phyloP scores from a whole-genome alignment of 2,329 filamentous ascomycete genomes.

The Onygenales sp. region DNA sequence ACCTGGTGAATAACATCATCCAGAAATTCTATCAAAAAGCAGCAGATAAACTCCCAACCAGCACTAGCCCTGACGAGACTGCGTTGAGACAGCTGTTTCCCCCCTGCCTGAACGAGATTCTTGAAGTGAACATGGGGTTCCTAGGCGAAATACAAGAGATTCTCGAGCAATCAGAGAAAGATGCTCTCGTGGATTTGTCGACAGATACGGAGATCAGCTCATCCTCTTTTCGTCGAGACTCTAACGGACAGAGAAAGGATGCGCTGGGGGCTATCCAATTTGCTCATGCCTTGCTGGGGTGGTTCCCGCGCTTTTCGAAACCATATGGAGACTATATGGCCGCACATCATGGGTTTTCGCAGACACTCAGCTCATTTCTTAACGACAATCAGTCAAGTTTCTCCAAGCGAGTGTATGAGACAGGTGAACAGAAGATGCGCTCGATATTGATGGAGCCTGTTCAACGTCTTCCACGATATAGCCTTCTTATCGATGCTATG shows the following conservation, averaged over 20 bases:
- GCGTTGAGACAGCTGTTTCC: constrained; percentile 74
- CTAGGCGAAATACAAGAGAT: constrained; percentile 64
- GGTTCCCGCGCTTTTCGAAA: constrained; percentile 86
- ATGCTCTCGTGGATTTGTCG: constrained; percentile 68
- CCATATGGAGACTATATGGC: constrained; percentile 91
- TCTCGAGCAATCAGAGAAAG: constrained; percentile 74
- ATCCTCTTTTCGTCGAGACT: constrained; percentile 36
- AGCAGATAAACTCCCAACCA: constrained; percentile 47
- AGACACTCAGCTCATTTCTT: constrained; percentile 68
- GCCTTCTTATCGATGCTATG: constrained; percentile 92
- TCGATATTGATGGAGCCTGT: constrained; percentile 94
- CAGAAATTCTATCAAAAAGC: constrained; percentile 68
- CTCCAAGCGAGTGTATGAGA: constrained; percentile 66
- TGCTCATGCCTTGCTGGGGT: constrained; percentile 73
- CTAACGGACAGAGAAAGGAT: constrained; percentile 46
- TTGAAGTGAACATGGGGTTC: constrained; percentile 73
- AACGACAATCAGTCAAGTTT: constrained; percentile 72
- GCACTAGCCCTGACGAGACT: constrained; percentile 61
- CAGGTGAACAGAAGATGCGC: constrained; percentile 81
- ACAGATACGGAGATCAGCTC: constrained; percentile 40
- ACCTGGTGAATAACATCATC: constrained; percentile 72
- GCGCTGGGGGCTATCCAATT: constrained; percentile 69
- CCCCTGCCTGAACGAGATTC: constrained; percentile 65
- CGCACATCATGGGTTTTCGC: constrained; percentile 77
- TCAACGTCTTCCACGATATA: constrained; percentile 87